Evolutionary conservation across 176 grass and related monocot species (phyloP).

Genomic region (Carex parvula): DNA sequence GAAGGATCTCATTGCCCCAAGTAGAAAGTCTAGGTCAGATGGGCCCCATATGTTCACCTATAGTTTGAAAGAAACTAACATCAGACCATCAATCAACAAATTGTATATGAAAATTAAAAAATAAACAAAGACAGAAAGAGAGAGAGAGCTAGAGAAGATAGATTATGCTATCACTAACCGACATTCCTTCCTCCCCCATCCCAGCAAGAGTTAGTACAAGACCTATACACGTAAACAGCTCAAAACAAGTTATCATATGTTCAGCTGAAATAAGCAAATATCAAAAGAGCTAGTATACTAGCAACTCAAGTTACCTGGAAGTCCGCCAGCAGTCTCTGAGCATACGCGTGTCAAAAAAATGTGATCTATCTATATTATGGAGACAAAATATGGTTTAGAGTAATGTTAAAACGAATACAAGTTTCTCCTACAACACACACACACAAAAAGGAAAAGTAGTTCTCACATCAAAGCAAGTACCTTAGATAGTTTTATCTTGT

Average conservation of each 20-base stretch:
- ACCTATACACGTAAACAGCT: constrained; percentile 38
- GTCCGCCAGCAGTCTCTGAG: constrained; percentile 97
- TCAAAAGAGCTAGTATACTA: neutral
- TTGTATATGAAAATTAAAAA: neutral
- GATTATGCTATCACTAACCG: constrained; percentile 47
- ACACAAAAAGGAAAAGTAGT: constrained; percentile 12
- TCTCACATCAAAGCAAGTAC: constrained; percentile 27
- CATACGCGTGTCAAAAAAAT: constrained; percentile 89
- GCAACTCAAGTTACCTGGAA: constrained; percentile 61
- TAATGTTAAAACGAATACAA: neutral
- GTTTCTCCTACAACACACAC: constrained; percentile 11
- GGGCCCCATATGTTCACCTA: constrained; percentile 98
- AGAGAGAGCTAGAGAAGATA: constrained; percentile 17
- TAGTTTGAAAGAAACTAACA: constrained; percentile 18
- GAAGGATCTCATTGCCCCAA: constrained; percentile 80
- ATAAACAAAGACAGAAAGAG: constrained; percentile 10
- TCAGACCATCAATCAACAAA: constrained; percentile 1
- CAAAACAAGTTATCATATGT: constrained; percentile 22
- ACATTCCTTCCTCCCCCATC: constrained; percentile 94
- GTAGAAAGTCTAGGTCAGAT: constrained; percentile 81
- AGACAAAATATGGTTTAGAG: constrained; percentile 5
- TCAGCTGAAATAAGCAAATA: constrained; percentile 22
- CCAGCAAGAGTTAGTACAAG: constrained; percentile 85
- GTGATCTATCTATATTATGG: constrained; percentile 71
- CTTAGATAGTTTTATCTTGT: constrained; percentile 99